Conservation (phyloP, 169 alveolate genomes). For the Blepharisma undulans region DNA sequence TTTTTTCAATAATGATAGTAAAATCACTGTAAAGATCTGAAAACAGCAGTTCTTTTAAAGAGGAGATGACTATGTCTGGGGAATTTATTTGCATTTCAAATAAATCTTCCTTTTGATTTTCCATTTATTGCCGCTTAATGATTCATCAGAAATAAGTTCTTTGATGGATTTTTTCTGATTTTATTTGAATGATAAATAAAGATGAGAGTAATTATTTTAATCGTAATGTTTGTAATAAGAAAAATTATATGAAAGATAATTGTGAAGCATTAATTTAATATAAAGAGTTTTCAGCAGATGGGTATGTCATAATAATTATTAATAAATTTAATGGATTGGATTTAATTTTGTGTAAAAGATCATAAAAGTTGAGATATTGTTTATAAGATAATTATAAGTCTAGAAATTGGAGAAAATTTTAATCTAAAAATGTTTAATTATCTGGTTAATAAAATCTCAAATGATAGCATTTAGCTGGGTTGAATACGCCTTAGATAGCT, state of each 20-base stretch:
- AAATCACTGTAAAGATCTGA: constrained; percentile 48
- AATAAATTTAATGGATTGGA: not conserved
- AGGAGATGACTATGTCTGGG: not conserved
- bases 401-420: not conserved
- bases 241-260: not conserved
- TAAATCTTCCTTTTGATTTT: not conserved
- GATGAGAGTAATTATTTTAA: no score
- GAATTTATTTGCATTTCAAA: not conserved
- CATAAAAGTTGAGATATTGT: not conserved
- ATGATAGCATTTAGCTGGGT: not conserved
- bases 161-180: not conserved
- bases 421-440: not conserved
- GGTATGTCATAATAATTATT: no score
- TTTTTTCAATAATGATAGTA: constrained; percentile 45
- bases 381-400: not conserved
- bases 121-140: not conserved
- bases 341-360: not conserved
- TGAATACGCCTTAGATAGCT: not conserved
- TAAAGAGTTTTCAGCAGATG: not conserved
- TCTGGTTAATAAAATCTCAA: not conserved
- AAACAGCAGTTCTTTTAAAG: constrained; percentile 39
- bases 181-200: not conserved
- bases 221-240: not conserved
- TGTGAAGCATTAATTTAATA: not conserved
- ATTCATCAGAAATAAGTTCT: not conserved